Evolutionary conservation across 306 rosid genomes (phyloP).

Genomic region (Malus sylvestris): DNA sequence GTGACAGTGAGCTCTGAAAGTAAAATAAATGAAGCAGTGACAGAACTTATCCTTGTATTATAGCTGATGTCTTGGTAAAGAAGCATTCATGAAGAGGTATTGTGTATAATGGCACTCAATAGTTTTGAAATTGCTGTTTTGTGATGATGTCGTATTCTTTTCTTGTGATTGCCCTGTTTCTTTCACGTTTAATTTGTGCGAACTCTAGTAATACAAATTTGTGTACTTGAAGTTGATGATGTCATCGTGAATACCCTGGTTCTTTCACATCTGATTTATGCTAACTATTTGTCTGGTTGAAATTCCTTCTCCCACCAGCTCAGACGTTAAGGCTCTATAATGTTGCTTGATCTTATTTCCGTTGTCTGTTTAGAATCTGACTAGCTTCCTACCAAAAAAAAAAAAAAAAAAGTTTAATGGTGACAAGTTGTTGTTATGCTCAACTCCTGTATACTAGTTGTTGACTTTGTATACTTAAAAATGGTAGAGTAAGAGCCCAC

Average conservation of each 20-base stretch:
- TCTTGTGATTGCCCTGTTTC: neutral
- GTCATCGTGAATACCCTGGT: neutral
- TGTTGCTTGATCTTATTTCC: neutral
- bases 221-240: neutral
- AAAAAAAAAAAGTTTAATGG: neutral
- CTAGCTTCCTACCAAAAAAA: too few relatives aligned
- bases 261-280: neutral
- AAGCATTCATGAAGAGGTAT: neutral
- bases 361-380: neutral
- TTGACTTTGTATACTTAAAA: neutral
- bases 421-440: neutral
- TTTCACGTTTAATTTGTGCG: neutral
- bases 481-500: constrained; percentile 49
- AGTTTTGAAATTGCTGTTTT: neutral
- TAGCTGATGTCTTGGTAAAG: neutral
- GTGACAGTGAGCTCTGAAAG: neutral
- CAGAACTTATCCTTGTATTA: neutral
- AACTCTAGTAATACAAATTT: neutral
- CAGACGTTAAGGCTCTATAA: neutral
- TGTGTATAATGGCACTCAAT: neutral
- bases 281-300: neutral
- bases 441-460: neutral
- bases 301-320: neutral
- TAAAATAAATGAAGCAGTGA: neutral
- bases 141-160: neutral